A percentile compares a stretch with the other conserved stretches of the same genome.
Conservation (phyloP, 108 stramenopile species). For the Nitzschia putrida region DNA sequence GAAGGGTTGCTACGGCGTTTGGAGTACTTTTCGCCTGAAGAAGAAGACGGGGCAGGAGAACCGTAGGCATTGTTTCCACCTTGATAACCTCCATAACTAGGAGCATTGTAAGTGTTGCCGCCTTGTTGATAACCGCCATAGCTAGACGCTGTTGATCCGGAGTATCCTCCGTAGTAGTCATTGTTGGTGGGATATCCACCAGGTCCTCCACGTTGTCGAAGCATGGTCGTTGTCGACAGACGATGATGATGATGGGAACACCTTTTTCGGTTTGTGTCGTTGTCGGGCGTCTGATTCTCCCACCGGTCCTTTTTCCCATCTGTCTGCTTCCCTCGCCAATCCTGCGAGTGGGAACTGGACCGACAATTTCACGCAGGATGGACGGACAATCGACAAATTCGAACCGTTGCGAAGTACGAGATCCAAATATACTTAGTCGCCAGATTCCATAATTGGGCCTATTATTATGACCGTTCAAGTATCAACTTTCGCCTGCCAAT, state of each 20-base stretch:
- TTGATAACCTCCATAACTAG: background rate
- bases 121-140: conserved; percentile 10
- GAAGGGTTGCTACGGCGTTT: background rate
- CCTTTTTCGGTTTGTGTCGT: background rate
- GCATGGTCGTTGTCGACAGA: conserved; percentile 14
- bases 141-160: background rate
- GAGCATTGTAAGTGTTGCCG: background rate
- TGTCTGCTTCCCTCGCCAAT: no score
- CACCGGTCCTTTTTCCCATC: no score
- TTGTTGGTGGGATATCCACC: background rate
- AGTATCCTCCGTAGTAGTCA: background rate
- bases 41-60: background rate
- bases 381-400: no score
- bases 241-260: background rate
- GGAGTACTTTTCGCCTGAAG: conserved; percentile 11
- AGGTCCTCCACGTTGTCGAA: conserved; percentile 17
- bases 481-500: no score
- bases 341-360: no score
- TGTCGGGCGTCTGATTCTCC: no score
- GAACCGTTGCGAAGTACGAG: no score
- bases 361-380: no score
- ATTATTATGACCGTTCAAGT: no score
- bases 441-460: no score
- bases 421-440: no score
- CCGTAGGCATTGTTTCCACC: background rate